Evolutionary conservation across 768 basidiomycete genomes (phyloP), one percentile per base, ranked within the genome.

Genomic region (Termitomyces bulborhizus): DNA sequence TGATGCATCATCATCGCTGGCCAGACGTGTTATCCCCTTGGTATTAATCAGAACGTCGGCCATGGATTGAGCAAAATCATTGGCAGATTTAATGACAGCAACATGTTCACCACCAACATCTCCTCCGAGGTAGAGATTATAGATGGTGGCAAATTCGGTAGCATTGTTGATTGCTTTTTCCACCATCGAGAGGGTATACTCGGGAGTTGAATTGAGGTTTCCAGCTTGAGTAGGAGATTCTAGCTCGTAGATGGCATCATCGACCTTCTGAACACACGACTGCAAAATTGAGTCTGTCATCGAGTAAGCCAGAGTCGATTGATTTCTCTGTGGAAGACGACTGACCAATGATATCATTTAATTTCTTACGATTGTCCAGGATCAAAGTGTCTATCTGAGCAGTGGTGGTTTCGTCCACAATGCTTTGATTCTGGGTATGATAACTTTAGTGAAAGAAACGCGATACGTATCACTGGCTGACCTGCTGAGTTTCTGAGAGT

Each of bases 381-480:
- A 99, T 95, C 63, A 99, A 80, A 2, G 86, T 96, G 68, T 98
- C 96, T 63, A 99, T 94, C 69, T 98, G 93, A n/a, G 93, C 90
- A 66, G 92, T 91, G 57, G 91, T 93, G 0, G 95, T 93, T 61
- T 91, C 88, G 62, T 93, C 93, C 26, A 84, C 81, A 34, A 95
- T 73, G 48, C 87, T 88, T 73, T 92, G 89, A 57, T 77, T 86
- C 93, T 96, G 31, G 36, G 26, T 43, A 83, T 62, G 15, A 47
- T 46, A 56, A 47, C 39, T 24, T 45, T 9, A 34, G 53, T 46
- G 59, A 52, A 18, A 16, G 12, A 7, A 39, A 26, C 26, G 18
- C 46, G 32, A 48, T 54, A 51, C 49, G 27, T 46, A 27, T 18
- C 4, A 27, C 7, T 9, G 37, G 62, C 73, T 57, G 65, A 92